Conservation (phyloP, 768 basidiomycete species). For the Tubosaeta sp. region DNA sequence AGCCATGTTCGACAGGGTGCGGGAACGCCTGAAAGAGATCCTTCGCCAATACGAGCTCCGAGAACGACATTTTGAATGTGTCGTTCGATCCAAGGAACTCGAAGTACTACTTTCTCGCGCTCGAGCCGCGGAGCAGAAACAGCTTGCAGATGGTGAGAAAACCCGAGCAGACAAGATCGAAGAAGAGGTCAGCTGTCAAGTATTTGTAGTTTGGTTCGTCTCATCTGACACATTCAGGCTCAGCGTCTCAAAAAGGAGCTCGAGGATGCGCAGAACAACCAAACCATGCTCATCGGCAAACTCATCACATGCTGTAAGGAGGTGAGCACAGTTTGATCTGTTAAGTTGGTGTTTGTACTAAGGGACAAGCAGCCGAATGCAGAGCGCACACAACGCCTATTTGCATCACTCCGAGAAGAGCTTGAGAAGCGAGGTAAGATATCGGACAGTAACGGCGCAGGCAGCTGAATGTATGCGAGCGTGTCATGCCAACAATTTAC, state of each 20-base stretch:
- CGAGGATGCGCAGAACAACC: constrained; percentile 74
- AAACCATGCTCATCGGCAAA: constrained; percentile 79
- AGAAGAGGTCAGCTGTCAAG: constrained; percentile 57
- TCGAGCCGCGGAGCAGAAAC: constrained; percentile 83
- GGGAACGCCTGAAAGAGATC: constrained; percentile 82
- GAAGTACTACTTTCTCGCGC: constrained; percentile 85
- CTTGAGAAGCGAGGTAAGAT: constrained; percentile 65
- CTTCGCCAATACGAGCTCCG: constrained; percentile 86
- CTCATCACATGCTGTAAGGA: constrained; percentile 84
- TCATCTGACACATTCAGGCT: constrained; percentile 39
- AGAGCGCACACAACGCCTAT: constrained; percentile 77
- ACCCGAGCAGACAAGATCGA: constrained; percentile 61
- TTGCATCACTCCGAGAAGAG: constrained; percentile 79
- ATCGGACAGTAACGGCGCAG: constrained; percentile 40
- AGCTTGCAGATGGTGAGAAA: constrained; percentile 75
- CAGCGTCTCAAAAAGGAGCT: constrained; percentile 70
- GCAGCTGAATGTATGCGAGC: constrained; percentile 34
- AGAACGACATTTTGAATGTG: constrained; percentile 89
- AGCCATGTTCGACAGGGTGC: constrained; percentile 47
- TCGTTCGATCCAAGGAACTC: constrained; percentile 87
- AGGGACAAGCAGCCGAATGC: constrained; percentile 60
- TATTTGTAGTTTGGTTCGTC: constrained; percentile 3
- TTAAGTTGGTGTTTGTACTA: constrained; percentile 5
- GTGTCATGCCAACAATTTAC: constrained; percentile 8
- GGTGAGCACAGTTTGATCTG: constrained; percentile 42